Percentiles rank a stretch among this genome's conserved stretches.
Conservation (phyloP, 2,329 filamentous ascomycete species). For the Diaporthe batatas region DNA sequence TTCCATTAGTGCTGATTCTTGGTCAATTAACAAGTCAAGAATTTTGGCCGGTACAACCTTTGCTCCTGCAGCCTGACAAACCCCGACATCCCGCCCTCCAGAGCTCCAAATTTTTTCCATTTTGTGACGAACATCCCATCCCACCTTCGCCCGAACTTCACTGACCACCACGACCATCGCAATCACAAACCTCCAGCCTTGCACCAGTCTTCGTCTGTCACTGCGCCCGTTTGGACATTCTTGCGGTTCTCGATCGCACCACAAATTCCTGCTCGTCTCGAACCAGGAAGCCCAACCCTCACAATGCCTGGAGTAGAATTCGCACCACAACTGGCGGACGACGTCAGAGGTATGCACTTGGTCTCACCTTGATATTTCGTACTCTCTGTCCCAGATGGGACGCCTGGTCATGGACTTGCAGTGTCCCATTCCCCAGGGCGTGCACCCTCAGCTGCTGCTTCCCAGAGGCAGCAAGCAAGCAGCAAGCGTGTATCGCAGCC, state of each 20-base stretch:
- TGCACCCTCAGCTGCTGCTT: background rate
- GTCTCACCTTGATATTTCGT: background rate
- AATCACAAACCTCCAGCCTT: constrained; percentile 4
- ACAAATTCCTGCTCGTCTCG: constrained; percentile 24
- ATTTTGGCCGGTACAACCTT: constrained; percentile 18
- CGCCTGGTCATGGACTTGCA: background rate
- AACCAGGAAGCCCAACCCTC: constrained; percentile 34
- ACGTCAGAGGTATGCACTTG: constrained; percentile 52
- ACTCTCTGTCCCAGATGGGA: background rate
- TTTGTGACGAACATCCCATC: constrained; percentile 15
- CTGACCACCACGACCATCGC: background rate
- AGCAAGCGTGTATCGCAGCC: background rate
- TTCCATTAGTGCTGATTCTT: background rate
- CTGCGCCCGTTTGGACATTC: background rate
- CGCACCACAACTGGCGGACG: constrained; percentile 59
- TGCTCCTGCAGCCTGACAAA: constrained; percentile 35
- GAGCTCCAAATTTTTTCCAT: constrained; percentile 37
- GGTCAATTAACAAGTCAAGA: background rate
- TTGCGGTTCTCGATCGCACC: constrained; percentile 14
- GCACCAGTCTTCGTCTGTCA: constrained; percentile 15
- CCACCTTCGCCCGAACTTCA: constrained; percentile 15
- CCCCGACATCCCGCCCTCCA: constrained; percentile 17
- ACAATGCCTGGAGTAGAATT: constrained; percentile 59
- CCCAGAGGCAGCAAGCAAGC: background rate
- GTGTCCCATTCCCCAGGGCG: constrained; percentile 6